Evolutionary conservation across 352 stramenopile genomes (phyloP), one percentile per base, ranked within the genome.

Genomic region (Globisporangium polare): DNA sequence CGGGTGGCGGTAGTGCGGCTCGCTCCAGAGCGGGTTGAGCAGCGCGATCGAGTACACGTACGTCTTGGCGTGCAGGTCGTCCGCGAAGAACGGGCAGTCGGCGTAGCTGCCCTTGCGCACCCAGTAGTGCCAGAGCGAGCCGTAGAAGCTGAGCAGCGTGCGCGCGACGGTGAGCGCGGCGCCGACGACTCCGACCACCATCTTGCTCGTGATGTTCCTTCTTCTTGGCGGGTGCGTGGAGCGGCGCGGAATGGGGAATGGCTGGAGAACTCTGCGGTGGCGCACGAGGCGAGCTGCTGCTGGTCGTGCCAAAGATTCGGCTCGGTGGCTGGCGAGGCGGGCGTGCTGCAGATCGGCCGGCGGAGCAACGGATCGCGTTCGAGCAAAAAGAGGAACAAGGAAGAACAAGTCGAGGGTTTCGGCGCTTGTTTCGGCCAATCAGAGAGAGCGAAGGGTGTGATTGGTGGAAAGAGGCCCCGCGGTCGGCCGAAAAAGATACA

Each of bases 1-100:
- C 29, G 83, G 75, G 72, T 98, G 97, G 60, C 97, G 92, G 77
- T 99, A 99, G 78, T 99, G 96, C 46, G 95, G 96, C 72, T 97
- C 81, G 65, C 86, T 88, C 87, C 96, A 99, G 9, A 99, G 76
- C 63, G 92, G 89, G 66, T 98, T 96, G 33, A 96, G 84, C 35
- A 98, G 88, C 55, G 91, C 86, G 52, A 99, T 87, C 67, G 88
- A 96, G 77, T 97, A 99, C 29, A 98, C 74, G 71, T 98, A 97
- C 24, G 97, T 92, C 67, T 93, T 92, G 59, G 88, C 84, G 57
- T 91, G 83, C 60, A 92, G 69, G 54, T 94, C 75, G 27, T 92
- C 73, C 29, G 58, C 54, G 72, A 93, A 93, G 72, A 91, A 93
- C 54, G 83, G 81, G 62, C 81, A 89, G 24, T 88, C 76, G n/a